Percentiles rank a stretch among this genome's conserved stretches.
Conservation (phyloP, 768 basidiomycete genomes). For the Tremella yokohamensis region DNA sequence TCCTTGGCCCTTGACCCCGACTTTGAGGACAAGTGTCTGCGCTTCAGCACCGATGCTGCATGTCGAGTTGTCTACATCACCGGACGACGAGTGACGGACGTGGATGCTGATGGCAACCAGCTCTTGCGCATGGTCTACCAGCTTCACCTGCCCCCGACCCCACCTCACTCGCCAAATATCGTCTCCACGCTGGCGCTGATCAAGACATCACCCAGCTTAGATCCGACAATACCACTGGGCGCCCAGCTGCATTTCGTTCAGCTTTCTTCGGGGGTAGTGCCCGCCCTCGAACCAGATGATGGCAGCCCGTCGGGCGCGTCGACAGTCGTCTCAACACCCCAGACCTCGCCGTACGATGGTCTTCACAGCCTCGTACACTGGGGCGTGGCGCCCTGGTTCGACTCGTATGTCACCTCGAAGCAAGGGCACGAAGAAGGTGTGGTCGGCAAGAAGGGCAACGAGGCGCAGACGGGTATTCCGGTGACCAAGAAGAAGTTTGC, state of each 20-base stretch:
- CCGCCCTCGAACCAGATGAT: conserved; percentile 27
- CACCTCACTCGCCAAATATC: conserved; percentile 70
- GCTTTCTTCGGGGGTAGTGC: conserved; percentile 56
- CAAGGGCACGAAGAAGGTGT: conserved; percentile 55
- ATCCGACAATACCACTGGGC: conserved; percentile 72
- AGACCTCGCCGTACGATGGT: conserved; percentile 74
- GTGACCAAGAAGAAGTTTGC: conserved; percentile 99
- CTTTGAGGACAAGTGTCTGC: conserved; percentile 43
- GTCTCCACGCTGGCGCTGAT: conserved; percentile 88
- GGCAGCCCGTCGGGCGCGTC: conserved; percentile 25
- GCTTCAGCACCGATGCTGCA: conserved; percentile 43
- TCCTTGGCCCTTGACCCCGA: conserved; percentile 41
- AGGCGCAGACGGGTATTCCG: conserved; percentile 90
- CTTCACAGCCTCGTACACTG: conserved; percentile 90
- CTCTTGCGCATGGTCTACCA: conserved; percentile 39
- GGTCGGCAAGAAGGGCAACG: conserved; percentile 60
- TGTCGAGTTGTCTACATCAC: conserved; percentile 50
- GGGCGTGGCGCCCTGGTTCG: conserved; percentile 97
- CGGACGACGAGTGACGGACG: conserved; percentile 27
- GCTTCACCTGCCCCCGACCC: conserved; percentile 58
- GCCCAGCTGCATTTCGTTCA: conserved; percentile 87
- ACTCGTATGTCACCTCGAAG: conserved; percentile 88
- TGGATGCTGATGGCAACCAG: conserved; percentile 32
- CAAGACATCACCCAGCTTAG: conserved; percentile 80
- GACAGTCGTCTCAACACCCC: conserved; percentile 35